Base-by-base conservation (phyloP, 495 filamentous ascomycete genomes). In the Platismatia glauca region DNA sequence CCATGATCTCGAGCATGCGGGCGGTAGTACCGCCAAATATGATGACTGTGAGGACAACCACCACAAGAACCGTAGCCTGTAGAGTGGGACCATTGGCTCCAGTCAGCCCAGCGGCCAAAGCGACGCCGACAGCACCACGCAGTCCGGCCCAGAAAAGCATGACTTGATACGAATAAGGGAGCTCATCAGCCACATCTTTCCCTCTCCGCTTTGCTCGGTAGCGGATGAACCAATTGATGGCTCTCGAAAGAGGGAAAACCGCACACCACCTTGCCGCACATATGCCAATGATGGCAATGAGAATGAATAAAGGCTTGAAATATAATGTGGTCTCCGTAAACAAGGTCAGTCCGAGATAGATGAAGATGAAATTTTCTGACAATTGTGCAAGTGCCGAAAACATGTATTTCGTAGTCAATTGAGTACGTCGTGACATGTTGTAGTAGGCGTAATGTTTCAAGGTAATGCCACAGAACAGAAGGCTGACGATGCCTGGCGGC, bases 141-240 rank as follows among this genome's bases (percentile, higher is more conserved):
- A 98, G 78, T 24, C 94, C 94, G 20, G 95, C 94, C 94, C 94
- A 98, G 78, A 96, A 98, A 24, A 98, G 83, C 93, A 98, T 96
- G 11, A 88, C 90, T 71, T 97, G 92, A 71, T 97, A 95, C 63
- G 85, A 88, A 68, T 89, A 91, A 0, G 94, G 95, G 39, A 98
- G 76, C 73, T 97, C 94, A 62, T 98, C 94, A 5, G 84, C 85
- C 11, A 87, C 88, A 50, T 95, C 89, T 58, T 80, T 78, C 15
- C 93, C 94, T 24, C 82, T 81, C 43, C 90, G 83, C 60, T 84
- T 84, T 11, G 93, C 90, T n/a, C 89, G 83, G 71, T 95, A 96
- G 52, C 89, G 84, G 68, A 95, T 90, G 72, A 96, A 87, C 83
- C 88, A 94, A 73, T 98, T 98, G 70, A 98, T 95, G 13, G 86